Conservation (phyloP, 768 basidiomycete genomes). For the Mycena alexandri region DNA sequence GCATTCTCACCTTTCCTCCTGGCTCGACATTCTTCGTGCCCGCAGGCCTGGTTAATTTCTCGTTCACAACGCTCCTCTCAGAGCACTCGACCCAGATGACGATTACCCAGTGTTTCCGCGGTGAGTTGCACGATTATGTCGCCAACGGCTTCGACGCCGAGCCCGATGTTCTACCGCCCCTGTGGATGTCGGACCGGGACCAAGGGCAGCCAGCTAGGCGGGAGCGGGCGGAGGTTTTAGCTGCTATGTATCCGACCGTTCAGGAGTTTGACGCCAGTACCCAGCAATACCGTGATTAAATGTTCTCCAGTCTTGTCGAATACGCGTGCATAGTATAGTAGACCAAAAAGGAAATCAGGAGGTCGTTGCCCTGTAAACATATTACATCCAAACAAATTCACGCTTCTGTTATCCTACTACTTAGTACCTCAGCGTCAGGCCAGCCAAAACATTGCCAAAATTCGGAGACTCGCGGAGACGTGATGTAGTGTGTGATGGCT, state of each 20-base stretch:
- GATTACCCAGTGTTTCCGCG: background rate
- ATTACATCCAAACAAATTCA: no score
- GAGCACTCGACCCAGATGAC: background rate
- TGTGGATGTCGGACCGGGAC: background rate
- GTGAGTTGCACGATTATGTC: background rate
- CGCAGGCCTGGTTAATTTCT: background rate
- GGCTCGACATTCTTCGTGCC: slow-evolving; percentile 3
- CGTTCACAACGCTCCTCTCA: background rate
- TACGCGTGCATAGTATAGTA: no score
- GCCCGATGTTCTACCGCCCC: no score
- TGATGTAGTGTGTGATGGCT: no score
- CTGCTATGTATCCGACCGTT: background rate
- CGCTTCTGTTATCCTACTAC: no score
- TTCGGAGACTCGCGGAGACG: no score
- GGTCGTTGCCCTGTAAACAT: no score
- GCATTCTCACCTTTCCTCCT: background rate
- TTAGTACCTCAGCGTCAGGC: no score
- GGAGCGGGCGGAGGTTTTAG: background rate
- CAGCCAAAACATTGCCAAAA: no score
- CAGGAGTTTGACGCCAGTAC: background rate
- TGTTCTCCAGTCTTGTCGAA: background rate
- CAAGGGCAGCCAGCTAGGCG: background rate
- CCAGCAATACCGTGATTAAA: no score
- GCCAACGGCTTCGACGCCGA: background rate
- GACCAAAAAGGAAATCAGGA: no score